Percentiles rank a stretch among this genome's conserved stretches.
phyloP scores from a whole-genome alignment of 2,329 filamentous ascomycete species.

The Aspergillus sojae region DNA sequence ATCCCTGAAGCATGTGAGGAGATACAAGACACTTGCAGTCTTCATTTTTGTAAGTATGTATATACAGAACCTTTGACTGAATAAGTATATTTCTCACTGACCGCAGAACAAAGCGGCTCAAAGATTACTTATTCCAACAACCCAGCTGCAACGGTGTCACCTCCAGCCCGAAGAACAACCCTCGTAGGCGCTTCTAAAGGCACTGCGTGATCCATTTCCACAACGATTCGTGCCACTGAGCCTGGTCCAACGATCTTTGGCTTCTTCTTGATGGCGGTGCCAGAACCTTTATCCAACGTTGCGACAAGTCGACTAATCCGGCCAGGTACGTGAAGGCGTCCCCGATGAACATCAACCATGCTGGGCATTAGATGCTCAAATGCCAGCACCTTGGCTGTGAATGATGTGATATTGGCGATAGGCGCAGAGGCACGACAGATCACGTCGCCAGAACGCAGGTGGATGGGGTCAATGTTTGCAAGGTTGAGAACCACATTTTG shows the following conservation, averaged over 20 bases:
- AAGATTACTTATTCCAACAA: constrained; percentile 62
- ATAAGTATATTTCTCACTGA: neutral
- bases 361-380: constrained; percentile 90
- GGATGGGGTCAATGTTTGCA: constrained; percentile 78
- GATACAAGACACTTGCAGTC: neutral
- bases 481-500: constrained; percentile 87
- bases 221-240: constrained; percentile 72
- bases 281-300: constrained; percentile 76
- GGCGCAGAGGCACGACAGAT: constrained; percentile 72
- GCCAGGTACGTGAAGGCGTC: constrained; percentile 77
- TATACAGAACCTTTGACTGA: neutral
- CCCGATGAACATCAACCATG: constrained; percentile 84
- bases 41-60: neutral
- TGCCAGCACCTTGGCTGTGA: constrained; percentile 82
- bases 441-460: constrained; percentile 83
- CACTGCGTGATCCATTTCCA: constrained; percentile 73
- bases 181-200: constrained; percentile 79
- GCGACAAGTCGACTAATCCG: constrained; percentile 72
- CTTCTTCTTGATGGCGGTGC: constrained; percentile 76
- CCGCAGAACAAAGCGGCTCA: neutral
- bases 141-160: constrained; percentile 85
- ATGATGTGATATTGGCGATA: constrained; percentile 70
- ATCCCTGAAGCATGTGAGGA: neutral
- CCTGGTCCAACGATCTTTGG: constrained; percentile 82
- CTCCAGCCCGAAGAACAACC: constrained; percentile 77